phyloP scores from a whole-genome alignment of 805 yeast species.

The Saccharomycopsis lassenensis region DNA sequence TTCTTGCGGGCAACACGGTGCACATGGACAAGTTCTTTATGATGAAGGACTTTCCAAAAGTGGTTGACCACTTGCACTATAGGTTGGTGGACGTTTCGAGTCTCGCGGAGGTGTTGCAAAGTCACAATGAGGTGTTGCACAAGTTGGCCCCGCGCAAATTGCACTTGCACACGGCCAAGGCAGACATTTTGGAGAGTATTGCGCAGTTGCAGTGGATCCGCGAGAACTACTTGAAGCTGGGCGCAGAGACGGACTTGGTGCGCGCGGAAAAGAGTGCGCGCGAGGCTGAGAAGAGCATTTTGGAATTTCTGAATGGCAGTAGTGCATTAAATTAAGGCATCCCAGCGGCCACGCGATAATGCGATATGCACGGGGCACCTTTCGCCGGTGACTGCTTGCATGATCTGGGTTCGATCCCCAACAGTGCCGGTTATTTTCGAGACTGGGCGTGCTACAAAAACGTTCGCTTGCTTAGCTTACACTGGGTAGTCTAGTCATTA shows the following conservation, averaged over 20 bases:
- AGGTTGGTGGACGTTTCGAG: conserved; percentile 87
- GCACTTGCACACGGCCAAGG: conserved; percentile 73
- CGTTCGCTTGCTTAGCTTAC: no score
- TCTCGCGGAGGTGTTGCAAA: conserved; percentile 63
- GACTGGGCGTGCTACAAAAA: no score
- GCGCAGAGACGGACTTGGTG: conserved; percentile 2
- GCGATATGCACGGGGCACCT: no score
- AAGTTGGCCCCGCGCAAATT: conserved; percentile 49
- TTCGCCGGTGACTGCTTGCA: no score
- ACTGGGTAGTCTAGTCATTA: no score
- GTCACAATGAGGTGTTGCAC: conserved; percentile 64
- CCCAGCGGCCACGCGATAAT: no score
- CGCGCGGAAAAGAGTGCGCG: no score
- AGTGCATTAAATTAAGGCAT: no score
- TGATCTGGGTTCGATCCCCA: no score
- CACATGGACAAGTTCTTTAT: conserved; percentile 87
- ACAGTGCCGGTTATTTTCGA: no score
- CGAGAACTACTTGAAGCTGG: conserved; percentile 43
- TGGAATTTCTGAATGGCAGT: no score
- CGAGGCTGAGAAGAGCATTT: no score
- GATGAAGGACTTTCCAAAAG: conserved; percentile 71
- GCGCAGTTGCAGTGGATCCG: conserved; percentile 69
- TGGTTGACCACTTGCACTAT: conserved; percentile 53
- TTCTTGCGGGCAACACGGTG: conserved; percentile 84
- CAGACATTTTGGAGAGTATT: conserved; percentile 85